These are phyloP conservation scores for Citeromyces hawaiiensis DNA, from an alignment of 1,139 yeast species.

Conservation along the genomic window DNA sequence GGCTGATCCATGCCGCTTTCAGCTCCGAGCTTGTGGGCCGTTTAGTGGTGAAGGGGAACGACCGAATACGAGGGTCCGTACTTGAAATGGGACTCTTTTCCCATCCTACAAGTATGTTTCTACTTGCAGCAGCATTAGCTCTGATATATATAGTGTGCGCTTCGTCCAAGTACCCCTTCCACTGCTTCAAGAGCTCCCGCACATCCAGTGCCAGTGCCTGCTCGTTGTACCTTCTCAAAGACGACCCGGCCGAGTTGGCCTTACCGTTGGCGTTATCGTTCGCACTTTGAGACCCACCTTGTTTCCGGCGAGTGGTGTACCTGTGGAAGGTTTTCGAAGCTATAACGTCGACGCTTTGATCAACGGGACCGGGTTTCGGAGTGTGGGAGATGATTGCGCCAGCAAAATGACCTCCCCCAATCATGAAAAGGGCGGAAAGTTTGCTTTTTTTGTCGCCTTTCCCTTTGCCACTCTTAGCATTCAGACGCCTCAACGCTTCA, in stretches of 20 bases:
- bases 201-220: conserved; percentile 71
- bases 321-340: conserved; percentile 85
- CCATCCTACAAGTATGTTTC: conserved; percentile 55
- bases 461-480: too few relatives aligned
- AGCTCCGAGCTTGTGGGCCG: conserved; percentile 80
- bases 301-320: conserved; percentile 92
- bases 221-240: conserved; percentile 81
- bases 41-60: conserved; percentile 80
- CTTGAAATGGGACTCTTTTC: conserved; percentile 33
- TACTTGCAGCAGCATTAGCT: conserved; percentile 66
- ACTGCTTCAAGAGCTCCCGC: conserved; percentile 45
- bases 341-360: conserved; percentile 51
- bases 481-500: conserved; percentile 23
- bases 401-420: conserved; percentile 98
- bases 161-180: conserved; percentile 46
- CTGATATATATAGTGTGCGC: conserved; percentile 69
- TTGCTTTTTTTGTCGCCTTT: conserved; percentile 13
- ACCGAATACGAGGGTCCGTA: conserved; percentile 44
- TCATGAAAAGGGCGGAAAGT: conserved; percentile 73
- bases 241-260: conserved; percentile 94
- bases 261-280: conserved; percentile 87
- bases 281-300: conserved; percentile 95
- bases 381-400: conserved; percentile 82
- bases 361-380: conserved; percentile 37
- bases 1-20: conserved; percentile 72